phyloP scores from a whole-genome alignment of 352 stramenopile genomes.

The Aphanomyces stellatus region DNA sequence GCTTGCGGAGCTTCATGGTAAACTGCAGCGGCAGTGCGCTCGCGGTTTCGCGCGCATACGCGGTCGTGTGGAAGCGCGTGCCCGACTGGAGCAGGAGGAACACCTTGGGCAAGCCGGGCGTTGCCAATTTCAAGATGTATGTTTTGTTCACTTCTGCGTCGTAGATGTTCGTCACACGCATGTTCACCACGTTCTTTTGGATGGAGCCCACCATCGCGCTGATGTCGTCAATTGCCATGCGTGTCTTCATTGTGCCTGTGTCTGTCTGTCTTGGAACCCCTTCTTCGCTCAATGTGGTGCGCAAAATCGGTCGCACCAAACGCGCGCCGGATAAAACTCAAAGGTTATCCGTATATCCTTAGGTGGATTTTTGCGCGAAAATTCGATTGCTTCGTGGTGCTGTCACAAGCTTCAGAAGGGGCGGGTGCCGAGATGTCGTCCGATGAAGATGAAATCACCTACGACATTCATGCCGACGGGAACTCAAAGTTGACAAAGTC shows the following conservation, averaged over 20 bases:
- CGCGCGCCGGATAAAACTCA: not conserved
- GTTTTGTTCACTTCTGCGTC: constrained; percentile 82
- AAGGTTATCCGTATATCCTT: not conserved
- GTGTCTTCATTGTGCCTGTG: constrained; percentile 57
- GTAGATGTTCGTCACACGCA: constrained; percentile 96
- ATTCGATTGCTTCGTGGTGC: too few relatives aligned
- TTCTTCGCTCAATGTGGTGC: not conserved
- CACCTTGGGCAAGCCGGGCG: constrained; percentile 85
- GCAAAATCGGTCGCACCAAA: not conserved
- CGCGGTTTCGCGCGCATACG: constrained; percentile 67
- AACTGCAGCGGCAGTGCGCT: constrained; percentile 89
- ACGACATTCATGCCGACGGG: constrained; percentile 4
- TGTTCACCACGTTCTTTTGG: constrained; percentile 78
- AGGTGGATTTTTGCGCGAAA: not conserved
- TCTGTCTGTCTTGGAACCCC: too few relatives aligned
- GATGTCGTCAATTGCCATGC: constrained; percentile 85
- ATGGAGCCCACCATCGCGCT: constrained; percentile 80
- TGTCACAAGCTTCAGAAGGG: too few relatives aligned
- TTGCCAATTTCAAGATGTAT: constrained; percentile 91
- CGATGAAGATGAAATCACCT: not conserved
- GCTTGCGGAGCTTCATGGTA: constrained; percentile 97
- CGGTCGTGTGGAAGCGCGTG: constrained; percentile 95
- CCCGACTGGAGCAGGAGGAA: constrained; percentile 94
- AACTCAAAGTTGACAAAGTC: constrained; percentile 5
- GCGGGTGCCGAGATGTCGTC: not conserved